Percentiles rank a stretch among this genome's conserved stretches.
Evolutionary conservation across 768 basidiomycete genomes (phyloP).

Genomic region (Pleurotus pulmonarius): DNA sequence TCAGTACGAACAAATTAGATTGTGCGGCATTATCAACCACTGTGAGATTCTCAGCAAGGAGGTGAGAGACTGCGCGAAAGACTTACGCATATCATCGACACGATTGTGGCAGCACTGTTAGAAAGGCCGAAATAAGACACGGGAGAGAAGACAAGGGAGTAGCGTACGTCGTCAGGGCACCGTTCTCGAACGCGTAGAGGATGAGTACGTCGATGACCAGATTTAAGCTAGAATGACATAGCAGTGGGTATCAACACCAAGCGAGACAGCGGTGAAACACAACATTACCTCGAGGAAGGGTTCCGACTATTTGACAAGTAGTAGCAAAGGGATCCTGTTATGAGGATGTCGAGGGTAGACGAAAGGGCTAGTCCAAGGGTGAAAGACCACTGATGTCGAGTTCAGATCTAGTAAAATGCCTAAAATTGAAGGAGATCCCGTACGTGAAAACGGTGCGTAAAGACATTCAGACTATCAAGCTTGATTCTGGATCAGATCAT

Average conservation of each 20-base stretch:
- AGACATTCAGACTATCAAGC: constrained; percentile 21
- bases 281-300: constrained; percentile 30
- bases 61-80: too few species aligned
- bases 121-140: neutral
- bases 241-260: neutral
- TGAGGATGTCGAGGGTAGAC: constrained; percentile 44
- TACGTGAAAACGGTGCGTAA: constrained; percentile 16
- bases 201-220: constrained; percentile 44
- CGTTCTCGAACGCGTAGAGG: constrained; percentile 51
- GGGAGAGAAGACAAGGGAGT: neutral
- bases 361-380: constrained; percentile 49
- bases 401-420: constrained; percentile 8
- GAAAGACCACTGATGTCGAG: constrained; percentile 38
- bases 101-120: constrained; percentile 34
- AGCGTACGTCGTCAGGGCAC: constrained; percentile 43
- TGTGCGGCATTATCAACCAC: constrained; percentile 45
- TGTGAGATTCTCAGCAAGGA: constrained; percentile 9
- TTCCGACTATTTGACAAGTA: constrained; percentile 37
- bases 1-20: constrained; percentile 31
- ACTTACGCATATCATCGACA: constrained; percentile 45
- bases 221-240: constrained; percentile 31
- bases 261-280: neutral
- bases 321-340: constrained; percentile 41
- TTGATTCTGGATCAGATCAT: constrained; percentile 25
- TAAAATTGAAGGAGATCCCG: neutral